These are phyloP conservation scores for Syncephalastrum contaminatum DNA, from an alignment of 371 early-diverging fungal genomes.

Conservation along the genomic window DNA sequence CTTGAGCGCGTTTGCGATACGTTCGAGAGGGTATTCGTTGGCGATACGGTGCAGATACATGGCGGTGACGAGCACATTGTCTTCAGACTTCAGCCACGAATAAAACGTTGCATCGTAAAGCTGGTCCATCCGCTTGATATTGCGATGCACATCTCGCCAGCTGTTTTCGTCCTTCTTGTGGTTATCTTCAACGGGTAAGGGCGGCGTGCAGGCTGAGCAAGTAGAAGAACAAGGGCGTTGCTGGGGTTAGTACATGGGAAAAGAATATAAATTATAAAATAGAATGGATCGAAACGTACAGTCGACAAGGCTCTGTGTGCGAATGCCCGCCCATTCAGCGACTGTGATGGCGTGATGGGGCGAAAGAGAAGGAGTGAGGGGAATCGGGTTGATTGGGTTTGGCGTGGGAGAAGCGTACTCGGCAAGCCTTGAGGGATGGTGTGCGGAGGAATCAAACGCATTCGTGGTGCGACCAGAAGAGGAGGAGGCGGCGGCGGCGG, in stretches of 20 bases:
- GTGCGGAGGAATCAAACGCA: no score
- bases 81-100: slow-evolving; percentile 72
- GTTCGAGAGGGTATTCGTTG: slow-evolving; percentile 68
- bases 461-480: no score
- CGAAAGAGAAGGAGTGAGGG: background rate
- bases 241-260: no score
- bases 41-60: slow-evolving; percentile 72
- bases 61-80: slow-evolving; percentile 70
- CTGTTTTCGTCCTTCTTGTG: no score
- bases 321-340: slow-evolving; percentile 14
- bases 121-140: slow-evolving; percentile 71
- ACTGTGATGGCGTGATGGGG: slow-evolving; percentile 6
- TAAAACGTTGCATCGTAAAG: slow-evolving; percentile 75
- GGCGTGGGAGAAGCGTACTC: no score
- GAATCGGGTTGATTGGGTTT: no score
- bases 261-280: no score
- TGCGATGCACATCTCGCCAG: slow-evolving; percentile 70
- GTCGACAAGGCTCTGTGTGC: background rate
- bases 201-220: no score
- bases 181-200: no score
- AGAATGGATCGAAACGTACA: background rate
- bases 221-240: no score
- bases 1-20: slow-evolving; percentile 67
- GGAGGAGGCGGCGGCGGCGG: no score
- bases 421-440: no score